These are phyloP conservation scores for Vaccinium myrtillus DNA, from an alignment of 148 eudicot genomes.

Conservation along the genomic window DNA sequence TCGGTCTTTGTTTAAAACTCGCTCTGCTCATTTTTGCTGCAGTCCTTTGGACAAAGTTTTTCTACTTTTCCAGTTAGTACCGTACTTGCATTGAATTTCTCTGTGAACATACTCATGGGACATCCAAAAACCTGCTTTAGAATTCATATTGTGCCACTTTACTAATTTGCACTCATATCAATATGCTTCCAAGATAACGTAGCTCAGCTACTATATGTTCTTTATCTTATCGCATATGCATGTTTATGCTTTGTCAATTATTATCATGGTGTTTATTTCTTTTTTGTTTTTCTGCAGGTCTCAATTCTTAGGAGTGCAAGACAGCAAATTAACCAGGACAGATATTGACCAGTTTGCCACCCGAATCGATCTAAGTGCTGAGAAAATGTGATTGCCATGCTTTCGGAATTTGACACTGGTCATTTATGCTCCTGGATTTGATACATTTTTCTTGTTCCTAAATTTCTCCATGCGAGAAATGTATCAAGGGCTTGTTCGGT, in stretches of 20 bases:
- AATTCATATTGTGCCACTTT: background rate
- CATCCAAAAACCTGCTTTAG: background rate
- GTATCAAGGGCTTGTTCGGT: too few species aligned
- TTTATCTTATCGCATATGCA: background rate
- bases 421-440: background rate
- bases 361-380: constrained; percentile 41
- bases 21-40: background rate
- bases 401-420: background rate
- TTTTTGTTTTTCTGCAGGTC: constrained; percentile 42
- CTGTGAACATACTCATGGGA: background rate
- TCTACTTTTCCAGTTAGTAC: background rate
- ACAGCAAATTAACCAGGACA: constrained; percentile 33
- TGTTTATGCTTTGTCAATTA: background rate
- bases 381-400: background rate
- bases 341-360: constrained; percentile 78
- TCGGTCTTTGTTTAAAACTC: background rate
- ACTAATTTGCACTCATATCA: background rate
- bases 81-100: background rate
- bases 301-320: constrained; percentile 68
- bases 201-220: background rate
- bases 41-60: background rate
- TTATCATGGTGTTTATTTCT: background rate
- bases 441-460: background rate
- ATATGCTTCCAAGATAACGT: background rate
- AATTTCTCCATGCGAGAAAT: background rate